Conservation (phyloP, 2,329 filamentous ascomycete species). For the Claviceps pusilla region DNA sequence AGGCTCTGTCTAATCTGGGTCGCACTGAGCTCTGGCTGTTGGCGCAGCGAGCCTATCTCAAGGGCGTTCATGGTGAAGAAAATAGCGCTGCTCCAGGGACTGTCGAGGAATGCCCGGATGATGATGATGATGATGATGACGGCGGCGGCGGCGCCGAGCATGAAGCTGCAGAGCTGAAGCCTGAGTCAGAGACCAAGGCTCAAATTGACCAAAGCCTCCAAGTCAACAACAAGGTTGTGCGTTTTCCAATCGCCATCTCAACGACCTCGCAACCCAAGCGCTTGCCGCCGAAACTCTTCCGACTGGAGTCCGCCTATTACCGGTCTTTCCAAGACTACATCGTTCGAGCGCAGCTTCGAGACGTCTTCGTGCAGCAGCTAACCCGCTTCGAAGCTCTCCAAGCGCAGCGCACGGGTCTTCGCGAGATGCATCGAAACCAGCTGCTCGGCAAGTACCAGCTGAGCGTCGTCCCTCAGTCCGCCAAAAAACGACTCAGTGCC, state of each 20-base stretch:
- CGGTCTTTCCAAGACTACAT: conserved; percentile 68
- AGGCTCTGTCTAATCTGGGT: conserved; percentile 60
- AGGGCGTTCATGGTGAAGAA: conserved; percentile 41
- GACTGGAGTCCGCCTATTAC: conserved; percentile 68
- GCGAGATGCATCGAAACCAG: conserved; percentile 60
- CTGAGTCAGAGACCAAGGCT: conserved; percentile 6
- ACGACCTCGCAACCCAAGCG: conserved; percentile 31
- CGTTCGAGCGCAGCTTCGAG: conserved; percentile 48
- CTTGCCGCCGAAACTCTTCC: conserved; percentile 36
- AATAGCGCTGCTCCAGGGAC: conserved; percentile 22
- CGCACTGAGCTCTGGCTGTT: conserved; percentile 76
- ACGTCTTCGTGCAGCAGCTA: conserved; percentile 73
- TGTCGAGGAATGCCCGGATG: conserved; percentile 20
- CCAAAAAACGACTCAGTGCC: conserved; percentile 55
- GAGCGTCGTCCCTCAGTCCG: conserved; percentile 50
- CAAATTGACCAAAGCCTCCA: conserved; percentile 12
- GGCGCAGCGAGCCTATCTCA: conserved; percentile 65
- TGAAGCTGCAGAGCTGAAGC: neutral
- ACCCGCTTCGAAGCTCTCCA: conserved; percentile 81
- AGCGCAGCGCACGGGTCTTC: conserved; percentile 60
- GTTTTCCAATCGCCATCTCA: conserved; percentile 46
- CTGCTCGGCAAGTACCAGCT: conserved; percentile 77
- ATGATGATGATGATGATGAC: conserved; percentile 14
- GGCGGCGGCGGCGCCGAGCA: conserved; percentile 12
- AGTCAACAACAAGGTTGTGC: conserved; percentile 56